A percentile compares a stretch with the other conserved stretches of the same genome.
Evolutionary conservation across 495 filamentous ascomycete species (phyloP).

Genomic region (Podospora pseudoanserina): DNA sequence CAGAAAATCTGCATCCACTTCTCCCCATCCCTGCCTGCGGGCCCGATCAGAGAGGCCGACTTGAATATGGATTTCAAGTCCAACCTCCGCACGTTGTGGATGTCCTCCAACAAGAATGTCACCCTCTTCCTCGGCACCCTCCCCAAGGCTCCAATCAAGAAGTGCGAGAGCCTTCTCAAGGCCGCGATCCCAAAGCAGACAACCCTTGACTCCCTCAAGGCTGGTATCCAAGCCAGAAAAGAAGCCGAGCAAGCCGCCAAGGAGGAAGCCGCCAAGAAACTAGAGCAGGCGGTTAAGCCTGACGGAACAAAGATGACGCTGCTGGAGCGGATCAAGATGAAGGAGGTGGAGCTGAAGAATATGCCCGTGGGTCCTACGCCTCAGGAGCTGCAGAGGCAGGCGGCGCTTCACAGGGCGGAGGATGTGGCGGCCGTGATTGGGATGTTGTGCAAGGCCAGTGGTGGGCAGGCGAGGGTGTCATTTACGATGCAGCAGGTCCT

Average conservation of each 20-base stretch:
- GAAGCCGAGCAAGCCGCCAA: constrained; percentile 28
- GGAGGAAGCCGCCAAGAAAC: constrained; percentile 13
- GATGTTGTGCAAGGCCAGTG: constrained; percentile 50
- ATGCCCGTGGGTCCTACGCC: constrained; percentile 39
- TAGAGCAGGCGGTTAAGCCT: constrained; percentile 26
- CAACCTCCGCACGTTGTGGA: constrained; percentile 50
- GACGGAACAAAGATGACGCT: constrained; percentile 44
- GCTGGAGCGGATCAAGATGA: constrained; percentile 61
- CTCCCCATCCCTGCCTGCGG: constrained; percentile 23
- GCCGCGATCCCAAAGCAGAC: constrained; percentile 52
- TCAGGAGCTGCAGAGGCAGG: constrained; percentile 50
- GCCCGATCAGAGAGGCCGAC: constrained; percentile 53
- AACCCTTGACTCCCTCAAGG: constrained; percentile 58
- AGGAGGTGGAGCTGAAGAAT: constrained; percentile 48
- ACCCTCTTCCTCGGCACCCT: constrained; percentile 50
- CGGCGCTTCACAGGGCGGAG: constrained; percentile 57
- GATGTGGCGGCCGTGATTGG: constrained; percentile 58
- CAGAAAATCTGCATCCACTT: constrained; percentile 46
- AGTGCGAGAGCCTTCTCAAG: constrained; percentile 43
- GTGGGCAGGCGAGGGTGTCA: constrained; percentile 41
- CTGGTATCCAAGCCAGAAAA: constrained; percentile 45
- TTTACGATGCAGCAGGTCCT: constrained; percentile 60
- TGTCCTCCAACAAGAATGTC: constrained; percentile 14
- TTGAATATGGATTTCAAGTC: constrained; percentile 52
- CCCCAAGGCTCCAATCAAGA: constrained; percentile 51